A percentile compares a stretch with the other conserved stretches of the same genome.
Evolutionary conservation across 106 monocot species (phyloP).

Genomic region (Phalaenopsis equestris): DNA sequence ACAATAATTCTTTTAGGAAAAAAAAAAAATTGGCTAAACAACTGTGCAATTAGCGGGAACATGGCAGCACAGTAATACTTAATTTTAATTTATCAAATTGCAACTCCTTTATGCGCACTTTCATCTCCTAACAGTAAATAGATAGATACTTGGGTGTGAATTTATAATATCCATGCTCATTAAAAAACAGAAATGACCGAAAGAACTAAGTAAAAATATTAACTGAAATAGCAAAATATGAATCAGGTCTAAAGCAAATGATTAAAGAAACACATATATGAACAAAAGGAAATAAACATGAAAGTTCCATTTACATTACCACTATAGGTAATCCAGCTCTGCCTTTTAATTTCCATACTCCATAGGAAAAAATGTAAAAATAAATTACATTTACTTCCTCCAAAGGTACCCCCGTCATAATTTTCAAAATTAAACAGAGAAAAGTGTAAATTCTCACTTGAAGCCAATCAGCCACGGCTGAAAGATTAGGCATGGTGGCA

Average conservation of each 20-base stretch:
- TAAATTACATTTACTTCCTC: background rate
- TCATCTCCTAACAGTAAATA: background rate
- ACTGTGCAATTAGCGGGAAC: background rate
- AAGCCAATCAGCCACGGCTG: conserved; percentile 96
- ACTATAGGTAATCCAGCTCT: background rate
- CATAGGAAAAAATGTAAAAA: background rate
- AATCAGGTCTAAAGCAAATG: background rate
- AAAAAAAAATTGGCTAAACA: background rate
- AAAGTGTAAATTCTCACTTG: conserved; percentile 42
- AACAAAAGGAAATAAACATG: too few relatives aligned
- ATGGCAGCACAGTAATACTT: background rate
- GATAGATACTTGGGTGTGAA: background rate
- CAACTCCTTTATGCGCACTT: background rate
- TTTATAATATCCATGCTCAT: background rate
- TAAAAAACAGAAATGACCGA: background rate
- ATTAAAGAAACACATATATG: background rate
- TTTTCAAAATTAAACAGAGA: background rate
- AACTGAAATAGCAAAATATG: background rate
- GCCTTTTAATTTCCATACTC: background rate
- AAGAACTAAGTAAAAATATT: background rate
- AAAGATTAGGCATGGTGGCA: conserved; percentile 96
- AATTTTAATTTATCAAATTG: conserved; percentile 1
- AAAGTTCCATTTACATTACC: background rate
- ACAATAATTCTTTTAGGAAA: background rate
- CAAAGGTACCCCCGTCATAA: background rate